A percentile compares a stretch with the other conserved stretches of the same genome.
These are phyloP conservation scores for Conringia planisiliqua DNA, from an alignment of 345 rosid species.

Conservation along the genomic window DNA sequence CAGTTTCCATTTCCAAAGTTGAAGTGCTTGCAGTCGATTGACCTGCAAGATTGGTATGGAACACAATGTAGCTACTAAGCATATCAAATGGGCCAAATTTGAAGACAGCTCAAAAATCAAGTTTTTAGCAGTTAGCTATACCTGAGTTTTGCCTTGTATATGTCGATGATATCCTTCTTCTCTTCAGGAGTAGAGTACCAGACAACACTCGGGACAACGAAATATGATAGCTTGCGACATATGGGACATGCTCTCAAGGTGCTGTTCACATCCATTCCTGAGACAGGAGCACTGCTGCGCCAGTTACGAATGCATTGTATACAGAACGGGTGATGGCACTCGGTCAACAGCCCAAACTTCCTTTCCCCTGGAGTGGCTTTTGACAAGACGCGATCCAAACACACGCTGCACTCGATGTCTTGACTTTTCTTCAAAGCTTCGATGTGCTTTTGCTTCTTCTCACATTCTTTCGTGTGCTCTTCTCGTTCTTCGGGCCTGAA, in stretches of 20 bases:
- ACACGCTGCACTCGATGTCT: slow-evolving; percentile 81
- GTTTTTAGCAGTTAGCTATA: slow-evolving; percentile 12
- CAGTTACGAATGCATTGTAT: slow-evolving; percentile 84
- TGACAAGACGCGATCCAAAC: slow-evolving; percentile 73
- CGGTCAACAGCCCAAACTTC: slow-evolving; percentile 77
- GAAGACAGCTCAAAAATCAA: not conserved
- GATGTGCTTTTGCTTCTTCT: slow-evolving; percentile 67
- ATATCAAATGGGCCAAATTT: not conserved
- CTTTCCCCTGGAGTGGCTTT: slow-evolving; percentile 73
- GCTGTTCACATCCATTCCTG: slow-evolving; percentile 86
- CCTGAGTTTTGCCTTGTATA: slow-evolving; percentile 88
- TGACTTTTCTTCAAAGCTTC: slow-evolving; percentile 71
- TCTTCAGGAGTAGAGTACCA: slow-evolving; percentile 85
- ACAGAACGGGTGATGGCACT: slow-evolving; percentile 90
- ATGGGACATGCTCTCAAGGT: slow-evolving; percentile 87
- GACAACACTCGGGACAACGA: slow-evolving; percentile 89
- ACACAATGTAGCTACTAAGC: not conserved
- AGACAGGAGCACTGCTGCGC: slow-evolving; percentile 78
- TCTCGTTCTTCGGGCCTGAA: slow-evolving; percentile 75
- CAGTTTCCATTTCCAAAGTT: slow-evolving; percentile 83
- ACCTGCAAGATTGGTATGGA: slow-evolving; percentile 23
- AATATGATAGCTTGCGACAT: slow-evolving; percentile 92
- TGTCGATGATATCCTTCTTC: slow-evolving; percentile 72
- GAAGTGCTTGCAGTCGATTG: slow-evolving; percentile 81
- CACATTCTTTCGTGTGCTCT: slow-evolving; percentile 69